Percentiles rank a stretch among this genome's conserved stretches.
Conservation (phyloP, 805 yeast species). For the Barnettozyma populi region DNA sequence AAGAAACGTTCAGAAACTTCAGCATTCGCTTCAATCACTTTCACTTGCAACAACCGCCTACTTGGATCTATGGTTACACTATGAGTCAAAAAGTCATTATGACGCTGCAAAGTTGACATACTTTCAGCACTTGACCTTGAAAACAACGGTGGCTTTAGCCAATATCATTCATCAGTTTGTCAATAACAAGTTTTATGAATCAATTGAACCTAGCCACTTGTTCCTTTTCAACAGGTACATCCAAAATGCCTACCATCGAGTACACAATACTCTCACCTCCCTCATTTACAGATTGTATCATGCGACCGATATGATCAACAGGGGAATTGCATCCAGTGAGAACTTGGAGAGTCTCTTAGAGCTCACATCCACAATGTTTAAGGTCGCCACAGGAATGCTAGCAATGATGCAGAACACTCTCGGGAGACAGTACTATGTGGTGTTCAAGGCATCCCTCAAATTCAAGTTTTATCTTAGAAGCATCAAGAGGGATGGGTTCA, state of each 20-base stretch:
- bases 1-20: constrained; percentile 12
- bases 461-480: constrained; percentile 21
- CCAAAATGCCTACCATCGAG: constrained; percentile 18
- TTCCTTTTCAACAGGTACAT: constrained; percentile 16
- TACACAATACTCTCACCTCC: constrained; percentile 13
- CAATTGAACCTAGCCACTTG: constrained; percentile 14
- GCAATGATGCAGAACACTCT: constrained; percentile 19
- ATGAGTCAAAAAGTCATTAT: constrained; percentile 14
- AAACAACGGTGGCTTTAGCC: constrained; percentile 11
- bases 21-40: constrained; percentile 15
- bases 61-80: constrained; percentile 17
- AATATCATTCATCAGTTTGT: constrained; percentile 15
- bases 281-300: constrained; percentile 19
- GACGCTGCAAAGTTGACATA: constrained; percentile 12
- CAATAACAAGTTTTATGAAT: constrained; percentile 10
- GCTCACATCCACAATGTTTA: constrained; percentile 5
- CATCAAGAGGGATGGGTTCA: constrained; percentile 21
- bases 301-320: constrained; percentile 15
- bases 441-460: constrained; percentile 21
- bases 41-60: constrained; percentile 18
- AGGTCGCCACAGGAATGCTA: constrained; percentile 16
- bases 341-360: not conserved
- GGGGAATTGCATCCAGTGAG: constrained; percentile 11
- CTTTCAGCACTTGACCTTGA: constrained; percentile 4
- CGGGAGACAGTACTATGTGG: constrained; percentile 20